A percentile compares a stretch with the other conserved stretches of the same genome.
These are phyloP conservation scores for Naegleria lovaniensis DNA, from an alignment of 208 protist species.

Conservation along the genomic window DNA sequence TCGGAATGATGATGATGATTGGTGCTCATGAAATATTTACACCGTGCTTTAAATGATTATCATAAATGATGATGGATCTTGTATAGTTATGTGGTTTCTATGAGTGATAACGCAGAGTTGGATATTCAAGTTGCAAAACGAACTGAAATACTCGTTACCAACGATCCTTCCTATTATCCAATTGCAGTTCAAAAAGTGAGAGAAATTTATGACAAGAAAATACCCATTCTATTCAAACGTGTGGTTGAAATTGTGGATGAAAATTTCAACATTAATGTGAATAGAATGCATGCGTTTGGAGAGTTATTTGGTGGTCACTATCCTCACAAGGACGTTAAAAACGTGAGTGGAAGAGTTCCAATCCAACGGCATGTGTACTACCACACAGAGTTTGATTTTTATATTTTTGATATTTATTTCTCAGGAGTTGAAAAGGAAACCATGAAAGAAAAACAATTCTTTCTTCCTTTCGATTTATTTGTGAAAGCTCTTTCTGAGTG, in stretches of 20 bases:
- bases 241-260: background rate
- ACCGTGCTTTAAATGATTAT: no score
- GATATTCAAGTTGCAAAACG: background rate
- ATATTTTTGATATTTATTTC: background rate
- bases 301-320: constrained; percentile 27
- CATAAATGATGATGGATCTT: background rate
- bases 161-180: background rate
- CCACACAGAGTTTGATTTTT: background rate
- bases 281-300: background rate
- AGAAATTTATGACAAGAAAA: background rate
- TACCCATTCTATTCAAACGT: background rate
- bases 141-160: background rate
- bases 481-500: background rate
- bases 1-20: no score
- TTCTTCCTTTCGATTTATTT: background rate
- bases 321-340: constrained; percentile 5
- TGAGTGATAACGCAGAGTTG: background rate
- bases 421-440: no score
- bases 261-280: background rate
- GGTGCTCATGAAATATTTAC: no score
- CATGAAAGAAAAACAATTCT: background rate
- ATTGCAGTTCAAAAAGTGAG: background rate
- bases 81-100: background rate
- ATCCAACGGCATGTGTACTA: background rate
- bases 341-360: background rate